A percentile compares a stretch with the other conserved stretches of the same genome.
phyloP scores from a whole-genome alignment of 768 basidiomycete genomes.

The Russula foetens region DNA sequence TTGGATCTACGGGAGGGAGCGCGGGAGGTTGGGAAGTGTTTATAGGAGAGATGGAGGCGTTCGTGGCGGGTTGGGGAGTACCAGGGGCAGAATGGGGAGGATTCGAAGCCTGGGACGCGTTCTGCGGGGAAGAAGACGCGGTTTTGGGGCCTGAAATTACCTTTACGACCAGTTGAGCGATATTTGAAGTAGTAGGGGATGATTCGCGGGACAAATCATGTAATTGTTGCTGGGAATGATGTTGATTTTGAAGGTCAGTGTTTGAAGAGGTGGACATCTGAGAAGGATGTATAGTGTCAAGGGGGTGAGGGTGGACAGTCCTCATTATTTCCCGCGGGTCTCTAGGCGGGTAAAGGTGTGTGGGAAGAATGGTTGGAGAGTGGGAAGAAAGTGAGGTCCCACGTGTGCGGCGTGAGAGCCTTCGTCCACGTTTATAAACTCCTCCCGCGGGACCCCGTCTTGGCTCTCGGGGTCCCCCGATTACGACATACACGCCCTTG shows the following conservation, averaged over 20 bases:
- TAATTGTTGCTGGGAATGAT: conserved; percentile 13
- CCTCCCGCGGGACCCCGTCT: conserved; percentile 22
- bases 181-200: conserved; percentile 16
- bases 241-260: conserved; percentile 16
- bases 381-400: conserved; percentile 37
- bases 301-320: conserved; percentile 42
- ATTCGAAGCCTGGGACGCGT: conserved; percentile 31
- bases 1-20: conserved; percentile 13
- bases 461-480: conserved; percentile 24
- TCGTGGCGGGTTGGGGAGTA: conserved; percentile 27
- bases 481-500: conserved; percentile 6
- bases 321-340: conserved; percentile 37
- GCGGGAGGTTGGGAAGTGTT: conserved; percentile 21
- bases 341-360: conserved; percentile 28
- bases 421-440: conserved; percentile 26
- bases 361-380: conserved; percentile 39
- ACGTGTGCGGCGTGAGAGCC: conserved; percentile 24
- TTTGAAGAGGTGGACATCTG: conserved; percentile 17
- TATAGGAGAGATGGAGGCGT: conserved; percentile 30
- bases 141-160: conserved; percentile 17
- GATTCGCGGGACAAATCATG: conserved; percentile 15
- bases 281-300: conserved; percentile 28
- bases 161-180: conserved; percentile 21
- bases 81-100: conserved; percentile 21
- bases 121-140: conserved; percentile 27